phyloP scores from a whole-genome alignment of 352 stramenopile species.

The Phytophthora litchii region DNA sequence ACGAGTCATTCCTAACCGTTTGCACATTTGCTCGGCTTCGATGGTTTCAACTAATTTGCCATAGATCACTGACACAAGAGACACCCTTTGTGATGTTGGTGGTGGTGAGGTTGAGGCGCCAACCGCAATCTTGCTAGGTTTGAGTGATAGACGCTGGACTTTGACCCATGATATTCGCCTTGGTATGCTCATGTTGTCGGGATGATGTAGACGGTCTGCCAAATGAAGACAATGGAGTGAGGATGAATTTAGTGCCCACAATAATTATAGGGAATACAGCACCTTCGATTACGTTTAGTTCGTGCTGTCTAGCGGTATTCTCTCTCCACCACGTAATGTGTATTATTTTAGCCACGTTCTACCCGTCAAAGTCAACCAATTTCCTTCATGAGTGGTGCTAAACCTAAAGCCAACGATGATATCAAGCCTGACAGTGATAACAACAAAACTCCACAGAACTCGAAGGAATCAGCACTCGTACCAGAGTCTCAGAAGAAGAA shows the following conservation, averaged over 20 bases:
- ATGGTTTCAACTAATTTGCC: conserved; percentile 27
- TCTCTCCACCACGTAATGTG: not conserved
- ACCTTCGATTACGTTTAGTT: not conserved
- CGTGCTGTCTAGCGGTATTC: not conserved
- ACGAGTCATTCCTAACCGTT: conserved; percentile 37
- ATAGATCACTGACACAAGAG: conserved; percentile 21
- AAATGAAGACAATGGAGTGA: not conserved
- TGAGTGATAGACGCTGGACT: conserved; percentile 22
- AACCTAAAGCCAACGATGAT: conserved; percentile 9
- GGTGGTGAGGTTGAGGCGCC: not conserved
- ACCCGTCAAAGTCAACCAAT: conserved; percentile 3
- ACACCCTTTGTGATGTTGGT: not conserved
- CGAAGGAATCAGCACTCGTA: not conserved
- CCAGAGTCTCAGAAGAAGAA: conserved; percentile 9
- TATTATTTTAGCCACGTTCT: conserved; percentile 11
- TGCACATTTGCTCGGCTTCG: conserved; percentile 40
- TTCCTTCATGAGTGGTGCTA: conserved; percentile 11
- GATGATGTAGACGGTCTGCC: not conserved
- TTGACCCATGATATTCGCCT: conserved; percentile 25
- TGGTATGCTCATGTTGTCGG: conserved; percentile 16
- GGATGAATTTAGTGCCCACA: conserved; percentile 1
- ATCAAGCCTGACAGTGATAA: conserved; percentile 8
- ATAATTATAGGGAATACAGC: conserved; percentile 16
- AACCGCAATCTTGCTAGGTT: conserved; percentile 29
- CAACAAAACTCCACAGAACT: not conserved